A percentile compares a stretch with the other conserved stretches of the same genome.
phyloP scores from a whole-genome alignment of 2,329 filamentous ascomycete species.

The Scedosporium dehoogii region DNA sequence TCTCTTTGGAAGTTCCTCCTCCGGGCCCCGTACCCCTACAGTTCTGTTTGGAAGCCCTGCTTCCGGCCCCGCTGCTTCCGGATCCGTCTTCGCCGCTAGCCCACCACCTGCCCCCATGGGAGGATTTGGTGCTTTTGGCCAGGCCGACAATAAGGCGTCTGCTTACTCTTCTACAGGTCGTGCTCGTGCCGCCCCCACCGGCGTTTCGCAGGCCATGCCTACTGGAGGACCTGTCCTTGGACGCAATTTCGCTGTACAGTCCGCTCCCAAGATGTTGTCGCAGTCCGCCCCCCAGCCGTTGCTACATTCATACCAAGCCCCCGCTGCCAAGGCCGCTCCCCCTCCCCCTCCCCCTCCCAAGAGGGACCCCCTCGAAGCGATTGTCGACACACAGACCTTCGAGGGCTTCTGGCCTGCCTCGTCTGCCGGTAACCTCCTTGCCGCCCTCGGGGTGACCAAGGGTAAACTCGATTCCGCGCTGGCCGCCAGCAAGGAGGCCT shows the following conservation, averaged over 20 bases:
- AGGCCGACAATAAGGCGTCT: no score
- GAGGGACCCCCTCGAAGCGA: constrained; percentile 12
- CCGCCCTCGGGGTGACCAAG: neutral
- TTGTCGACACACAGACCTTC: constrained; percentile 48
- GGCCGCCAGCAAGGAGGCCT: constrained; percentile 17
- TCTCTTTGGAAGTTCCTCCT: no score
- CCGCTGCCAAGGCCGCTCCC: neutral
- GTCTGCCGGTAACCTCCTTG: neutral
- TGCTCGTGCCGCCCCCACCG: no score
- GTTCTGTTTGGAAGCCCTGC: neutral
- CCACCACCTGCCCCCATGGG: neutral
- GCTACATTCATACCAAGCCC: neutral
- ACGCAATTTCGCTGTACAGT: no score
- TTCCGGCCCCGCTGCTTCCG: neutral
- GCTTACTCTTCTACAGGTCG: no score
- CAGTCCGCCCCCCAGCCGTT: neutral
- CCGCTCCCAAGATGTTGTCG: neutral
- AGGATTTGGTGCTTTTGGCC: no score
- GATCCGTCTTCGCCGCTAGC: neutral
- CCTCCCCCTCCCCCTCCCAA: no score
- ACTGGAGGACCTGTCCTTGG: no score
- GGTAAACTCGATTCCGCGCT: constrained; percentile 11
- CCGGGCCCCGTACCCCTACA: no score
- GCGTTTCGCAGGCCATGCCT: no score
- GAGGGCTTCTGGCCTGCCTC: constrained; percentile 40